Evolutionary conservation across 177 flowering plant species (phyloP), one percentile per base, ranked within the genome.

Genomic region (Telopea speciosissima): DNA sequence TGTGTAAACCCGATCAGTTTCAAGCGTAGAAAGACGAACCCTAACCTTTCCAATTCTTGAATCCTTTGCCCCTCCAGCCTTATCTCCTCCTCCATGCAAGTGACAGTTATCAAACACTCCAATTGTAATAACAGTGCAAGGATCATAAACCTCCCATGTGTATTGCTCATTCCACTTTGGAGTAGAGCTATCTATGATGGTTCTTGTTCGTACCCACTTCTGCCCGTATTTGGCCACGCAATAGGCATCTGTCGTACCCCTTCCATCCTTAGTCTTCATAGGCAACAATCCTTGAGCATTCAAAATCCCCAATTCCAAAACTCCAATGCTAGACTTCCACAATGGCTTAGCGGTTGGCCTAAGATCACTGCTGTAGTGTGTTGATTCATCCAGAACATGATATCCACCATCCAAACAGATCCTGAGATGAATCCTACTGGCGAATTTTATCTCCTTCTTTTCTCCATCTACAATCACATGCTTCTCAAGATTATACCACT

Each of bases 141-240:
- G 94, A 74, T 91, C 97, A 69, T 31, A 90, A 64, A 91, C 95
- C 75, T 91, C 97, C 97, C 97, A 91, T 17, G 97, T 90, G 76
- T 89, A 89, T 67, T 86, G 93, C 70, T 80, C 83, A 58, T 80
- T 80, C 83, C 83, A 80, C 44, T 79, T 83, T 24, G 86, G 86
- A 36, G 75, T 63, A 52, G 70, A 78, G 65, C 80, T 82, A 74
- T 84, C 86, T 17, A 84, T 80, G 59, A 84, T 81, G 14, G 86
- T 84, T 73, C 83, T 75, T 2, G 83, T 81, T 40, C 83, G 45
- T 36, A 81, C 79, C 83, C 83, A 81, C 68, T 81, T 81, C 72
- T 73, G 77, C 54, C 83, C 83, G 26, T 81, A 81, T 66, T 80
- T 80, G 21, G 83, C 83, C 24, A 80, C 81, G 73, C 80, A 75